Conservation (phyloP, 306 rosid species). For the Vachellia collinsii region DNA sequence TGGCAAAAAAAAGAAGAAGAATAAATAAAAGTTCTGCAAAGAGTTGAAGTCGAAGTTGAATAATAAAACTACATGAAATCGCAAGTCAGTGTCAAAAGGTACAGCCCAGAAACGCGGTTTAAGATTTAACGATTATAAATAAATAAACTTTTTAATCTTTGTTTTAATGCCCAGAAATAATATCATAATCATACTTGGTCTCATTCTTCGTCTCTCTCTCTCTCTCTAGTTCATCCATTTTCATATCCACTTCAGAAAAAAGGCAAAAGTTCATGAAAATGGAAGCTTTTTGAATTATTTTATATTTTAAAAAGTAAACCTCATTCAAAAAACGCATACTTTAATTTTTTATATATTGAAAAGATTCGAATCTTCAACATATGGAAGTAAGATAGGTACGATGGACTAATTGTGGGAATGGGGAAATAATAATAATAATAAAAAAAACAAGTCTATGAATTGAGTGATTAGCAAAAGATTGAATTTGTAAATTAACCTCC, state of each 20-base stretch:
- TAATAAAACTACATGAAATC: background rate
- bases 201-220: background rate
- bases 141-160: background rate
- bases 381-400: too few species aligned
- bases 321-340: too few species aligned
- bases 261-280: background rate
- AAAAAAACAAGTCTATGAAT: too few species aligned
- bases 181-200: background rate
- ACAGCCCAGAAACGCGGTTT: conserved; percentile 62
- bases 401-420: too few species aligned
- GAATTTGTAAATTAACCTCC: too few species aligned
- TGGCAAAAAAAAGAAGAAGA: background rate
- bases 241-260: background rate
- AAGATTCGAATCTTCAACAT: too few species aligned
- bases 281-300: background rate
- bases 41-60: conserved; percentile 40
- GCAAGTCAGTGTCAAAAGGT: conserved; percentile 4
- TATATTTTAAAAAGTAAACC: too few species aligned
- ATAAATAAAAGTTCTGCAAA: conserved; percentile 6
- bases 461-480: too few species aligned
- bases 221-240: background rate
- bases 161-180: background rate
- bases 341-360: too few species aligned
- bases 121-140: conserved; percentile 25
- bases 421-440: too few species aligned